Percentiles rank a stretch among this genome's conserved stretches.
These are phyloP conservation scores for Fusarium nurragi DNA, from an alignment of 2,329 filamentous ascomycete species.

Conservation along the genomic window DNA sequence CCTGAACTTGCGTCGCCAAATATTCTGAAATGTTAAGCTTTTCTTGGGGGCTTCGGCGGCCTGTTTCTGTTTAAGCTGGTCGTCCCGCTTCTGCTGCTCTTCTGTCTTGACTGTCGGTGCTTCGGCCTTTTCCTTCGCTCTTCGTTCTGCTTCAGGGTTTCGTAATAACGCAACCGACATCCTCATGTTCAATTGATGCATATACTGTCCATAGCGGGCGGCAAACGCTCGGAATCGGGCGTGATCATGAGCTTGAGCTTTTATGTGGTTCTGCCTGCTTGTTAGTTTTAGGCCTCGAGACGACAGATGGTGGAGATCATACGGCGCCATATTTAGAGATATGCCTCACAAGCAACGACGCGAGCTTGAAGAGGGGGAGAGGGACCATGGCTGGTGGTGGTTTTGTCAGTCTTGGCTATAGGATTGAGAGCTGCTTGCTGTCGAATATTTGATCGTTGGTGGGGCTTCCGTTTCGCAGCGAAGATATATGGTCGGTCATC, in stretches of 20 bases:
- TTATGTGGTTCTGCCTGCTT: slow-evolving; percentile 67
- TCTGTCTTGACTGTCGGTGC: slow-evolving; percentile 72
- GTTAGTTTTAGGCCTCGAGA: slow-evolving; percentile 21
- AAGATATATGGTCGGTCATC: background rate
- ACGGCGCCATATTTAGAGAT: slow-evolving; percentile 76
- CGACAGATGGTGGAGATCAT: slow-evolving; percentile 48
- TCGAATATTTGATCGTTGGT: slow-evolving; percentile 25
- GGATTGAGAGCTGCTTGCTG: slow-evolving; percentile 15
- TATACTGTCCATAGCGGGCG: slow-evolving; percentile 68
- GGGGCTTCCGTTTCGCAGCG: slow-evolving; percentile 12
- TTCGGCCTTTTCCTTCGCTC: slow-evolving; percentile 70
- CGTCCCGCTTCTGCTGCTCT: slow-evolving; percentile 66
- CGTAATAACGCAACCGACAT: slow-evolving; percentile 67
- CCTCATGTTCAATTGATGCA: slow-evolving; percentile 75
- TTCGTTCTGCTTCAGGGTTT: slow-evolving; percentile 65
- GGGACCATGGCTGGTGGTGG: slow-evolving; percentile 63
- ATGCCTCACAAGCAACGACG: slow-evolving; percentile 70
- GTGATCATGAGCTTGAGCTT: slow-evolving; percentile 72
- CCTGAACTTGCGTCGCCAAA: slow-evolving; percentile 71
- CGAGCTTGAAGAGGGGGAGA: slow-evolving; percentile 74
- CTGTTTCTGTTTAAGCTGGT: slow-evolving; percentile 55
- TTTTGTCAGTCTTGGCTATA: slow-evolving; percentile 35
- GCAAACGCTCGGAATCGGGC: slow-evolving; percentile 68
- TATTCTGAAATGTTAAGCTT: slow-evolving; percentile 55
- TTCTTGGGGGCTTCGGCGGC: slow-evolving; percentile 43